Conservation (phyloP, 2,329 filamentous ascomycete genomes). For the Akanthomyces uredinophilus region DNA sequence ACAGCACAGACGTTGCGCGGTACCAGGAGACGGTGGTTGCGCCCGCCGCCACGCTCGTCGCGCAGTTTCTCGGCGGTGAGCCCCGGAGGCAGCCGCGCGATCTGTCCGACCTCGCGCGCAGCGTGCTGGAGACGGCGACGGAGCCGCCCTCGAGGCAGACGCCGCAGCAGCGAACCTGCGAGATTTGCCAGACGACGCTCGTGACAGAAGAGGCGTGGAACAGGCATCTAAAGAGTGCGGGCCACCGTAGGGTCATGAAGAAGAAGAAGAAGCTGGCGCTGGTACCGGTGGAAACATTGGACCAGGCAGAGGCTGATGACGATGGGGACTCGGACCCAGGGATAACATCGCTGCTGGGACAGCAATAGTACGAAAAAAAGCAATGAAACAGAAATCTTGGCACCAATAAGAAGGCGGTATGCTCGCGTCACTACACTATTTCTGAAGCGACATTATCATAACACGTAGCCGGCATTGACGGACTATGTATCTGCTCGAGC, state of each 20-base stretch:
- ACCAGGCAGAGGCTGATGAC: background rate
- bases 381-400: background rate
- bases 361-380: background rate
- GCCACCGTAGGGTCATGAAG: slow-evolving; percentile 30
- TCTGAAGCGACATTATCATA: no score
- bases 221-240: slow-evolving; percentile 33
- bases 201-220: slow-evolving; percentile 48
- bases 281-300: slow-evolving; percentile 21
- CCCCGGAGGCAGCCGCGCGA: slow-evolving; percentile 46
- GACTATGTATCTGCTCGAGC: no score
- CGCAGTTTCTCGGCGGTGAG: slow-evolving; percentile 56
- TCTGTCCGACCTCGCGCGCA: slow-evolving; percentile 43
- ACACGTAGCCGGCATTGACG: no score
- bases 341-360: background rate
- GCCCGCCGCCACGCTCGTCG: slow-evolving; percentile 58
- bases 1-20: slow-evolving; percentile 63
- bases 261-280: slow-evolving; percentile 35
- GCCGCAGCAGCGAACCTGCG: slow-evolving; percentile 59
- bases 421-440: no score
- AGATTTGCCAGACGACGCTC: slow-evolving; percentile 62
- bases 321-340: slow-evolving; percentile 1
- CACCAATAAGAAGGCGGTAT: no score
- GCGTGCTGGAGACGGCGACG: slow-evolving; percentile 49
- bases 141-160: slow-evolving; percentile 46
- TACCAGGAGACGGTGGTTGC: slow-evolving; percentile 62